Conservation (phyloP, 495 filamentous ascomycete species). For the Penicillium daleae region DNA sequence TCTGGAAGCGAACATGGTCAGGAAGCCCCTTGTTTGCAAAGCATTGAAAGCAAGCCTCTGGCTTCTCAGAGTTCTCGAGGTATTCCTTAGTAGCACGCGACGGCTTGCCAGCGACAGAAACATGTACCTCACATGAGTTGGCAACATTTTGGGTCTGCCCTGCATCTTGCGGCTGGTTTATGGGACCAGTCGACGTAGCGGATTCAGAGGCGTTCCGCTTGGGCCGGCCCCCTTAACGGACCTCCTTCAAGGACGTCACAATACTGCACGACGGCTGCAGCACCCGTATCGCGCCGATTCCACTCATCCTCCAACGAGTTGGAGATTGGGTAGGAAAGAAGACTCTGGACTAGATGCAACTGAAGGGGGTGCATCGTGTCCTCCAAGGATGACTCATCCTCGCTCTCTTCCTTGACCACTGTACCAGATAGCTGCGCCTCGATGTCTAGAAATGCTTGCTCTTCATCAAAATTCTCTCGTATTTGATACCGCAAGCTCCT, state of each 20-base stretch:
- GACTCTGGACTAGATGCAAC: slow-evolving; percentile 18
- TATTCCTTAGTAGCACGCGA: slow-evolving; percentile 20
- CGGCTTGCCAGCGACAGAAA: slow-evolving; percentile 1
- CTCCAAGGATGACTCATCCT: slow-evolving; percentile 10
- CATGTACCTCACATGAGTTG: neutral
- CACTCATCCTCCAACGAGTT: slow-evolving; percentile 25
- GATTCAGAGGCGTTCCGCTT: slow-evolving; percentile 8
- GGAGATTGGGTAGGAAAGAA: slow-evolving; percentile 19
- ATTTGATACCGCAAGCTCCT: slow-evolving; percentile 12
- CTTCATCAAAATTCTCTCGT: slow-evolving; percentile 17
- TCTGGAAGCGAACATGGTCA: slow-evolving; percentile 14
- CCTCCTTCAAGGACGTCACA: neutral
- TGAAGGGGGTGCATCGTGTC: slow-evolving; percentile 16
- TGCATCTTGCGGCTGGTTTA: slow-evolving; percentile 3
- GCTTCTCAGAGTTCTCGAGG: slow-evolving; percentile 14
- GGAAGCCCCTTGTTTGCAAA: slow-evolving; percentile 11
- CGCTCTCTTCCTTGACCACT: slow-evolving; percentile 8
- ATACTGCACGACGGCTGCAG: neutral
- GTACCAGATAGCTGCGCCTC: slow-evolving; percentile 14
- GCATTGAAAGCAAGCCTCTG: slow-evolving; percentile 15
- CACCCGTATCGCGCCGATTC: slow-evolving; percentile 5
- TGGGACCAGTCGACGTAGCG: slow-evolving; percentile 1
- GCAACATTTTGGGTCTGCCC: slow-evolving; percentile 6
- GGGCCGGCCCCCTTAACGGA: neutral
- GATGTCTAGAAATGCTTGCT: slow-evolving; percentile 19